Base-by-base conservation (phyloP, 225 moss, liverwort and hornwort species). In the Polytrichum commune region DNA sequence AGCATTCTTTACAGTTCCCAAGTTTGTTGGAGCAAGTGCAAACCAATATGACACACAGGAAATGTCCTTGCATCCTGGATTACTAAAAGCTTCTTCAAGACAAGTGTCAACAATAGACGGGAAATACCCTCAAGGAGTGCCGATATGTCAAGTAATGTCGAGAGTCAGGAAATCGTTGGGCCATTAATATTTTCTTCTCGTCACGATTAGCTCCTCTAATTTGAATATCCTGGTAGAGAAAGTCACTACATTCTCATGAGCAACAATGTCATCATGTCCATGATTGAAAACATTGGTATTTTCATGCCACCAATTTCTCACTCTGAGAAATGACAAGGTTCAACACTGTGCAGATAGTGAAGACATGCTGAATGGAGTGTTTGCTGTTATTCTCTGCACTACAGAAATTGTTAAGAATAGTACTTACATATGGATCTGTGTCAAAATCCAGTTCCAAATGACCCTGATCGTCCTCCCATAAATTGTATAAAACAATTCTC, bases 401-500 rank as follows among this genome's bases (percentile, higher is more conserved):
- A 1, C 27, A 63, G 24, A 63, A 9, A 23, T 9, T 9, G 62
- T 24, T 24, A 4, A 53, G 54, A 20, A 23, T 46, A 16, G 4
- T 19, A 78, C 71, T 61, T 69, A 81, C 80, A 28, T 69, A 32
- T 29, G 77, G 79, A 54, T 88, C 88, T 30, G 78, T 54, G 10
- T 80, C 74, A 65, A 88, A 82, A 67, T 88, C 88, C 73, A 88
- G 63, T 75, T 88, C 88, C 54, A 78, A 73, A 22, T 84, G 68
- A 27, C 82, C 85, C 26, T 88, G 81, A 25, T 88, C 88, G 64
- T 88, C 85, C 57, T 75, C 79, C 88, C 88, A 88, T 8, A 88
- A 79, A 57, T 88, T 85, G 71, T 85, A 88, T 10, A 88, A 57
- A 53, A 88, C 57, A 1, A 88, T 78, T 63, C 82, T 88, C 5